Evolutionary conservation across 192 early-diverging fungal genomes (phyloP).

Genomic region (Obelidium mucronatum): DNA sequence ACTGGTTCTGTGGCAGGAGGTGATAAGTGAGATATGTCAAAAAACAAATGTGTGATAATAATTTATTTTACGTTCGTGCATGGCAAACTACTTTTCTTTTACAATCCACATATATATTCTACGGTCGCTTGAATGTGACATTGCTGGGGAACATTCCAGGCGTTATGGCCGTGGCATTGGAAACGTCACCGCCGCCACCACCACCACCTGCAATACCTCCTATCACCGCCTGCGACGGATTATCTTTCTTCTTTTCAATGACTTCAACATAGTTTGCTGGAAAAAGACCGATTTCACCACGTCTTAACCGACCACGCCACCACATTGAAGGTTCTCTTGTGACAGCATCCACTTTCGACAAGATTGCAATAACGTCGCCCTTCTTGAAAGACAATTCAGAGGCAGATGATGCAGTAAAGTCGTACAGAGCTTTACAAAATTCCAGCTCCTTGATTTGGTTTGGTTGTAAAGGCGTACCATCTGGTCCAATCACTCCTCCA

Average conservation of each 20-base stretch:
- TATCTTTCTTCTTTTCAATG: constrained; percentile 54
- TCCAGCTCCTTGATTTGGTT: constrained; percentile 69
- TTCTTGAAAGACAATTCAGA: constrained; percentile 83
- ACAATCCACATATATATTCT: no score
- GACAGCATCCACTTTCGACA: constrained; percentile 78
- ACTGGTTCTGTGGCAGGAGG: no score
- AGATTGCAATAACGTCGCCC: constrained; percentile 90
- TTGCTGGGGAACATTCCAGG: constrained; percentile 1
- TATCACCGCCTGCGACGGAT: not conserved
- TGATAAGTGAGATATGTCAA: no score
- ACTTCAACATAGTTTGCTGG: constrained; percentile 92
- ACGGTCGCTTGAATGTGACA: constrained; percentile 11
- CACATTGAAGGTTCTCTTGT: constrained; percentile 80
- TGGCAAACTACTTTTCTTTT: no score
- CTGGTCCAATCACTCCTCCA: constrained; percentile 28
- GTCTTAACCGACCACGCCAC: constrained; percentile 90
- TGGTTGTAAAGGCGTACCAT: constrained; percentile 45
- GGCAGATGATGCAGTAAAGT: constrained; percentile 75
- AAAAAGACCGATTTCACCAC: constrained; percentile 87
- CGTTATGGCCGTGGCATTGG: not conserved
- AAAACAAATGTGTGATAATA: no score
- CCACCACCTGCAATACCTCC: not conserved
- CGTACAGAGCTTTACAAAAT: constrained; percentile 89
- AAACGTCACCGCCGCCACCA: not conserved
- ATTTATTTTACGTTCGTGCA: no score